Conservation (phyloP, 805 yeast species). For the Schizosaccharomyces cryophilus region DNA sequence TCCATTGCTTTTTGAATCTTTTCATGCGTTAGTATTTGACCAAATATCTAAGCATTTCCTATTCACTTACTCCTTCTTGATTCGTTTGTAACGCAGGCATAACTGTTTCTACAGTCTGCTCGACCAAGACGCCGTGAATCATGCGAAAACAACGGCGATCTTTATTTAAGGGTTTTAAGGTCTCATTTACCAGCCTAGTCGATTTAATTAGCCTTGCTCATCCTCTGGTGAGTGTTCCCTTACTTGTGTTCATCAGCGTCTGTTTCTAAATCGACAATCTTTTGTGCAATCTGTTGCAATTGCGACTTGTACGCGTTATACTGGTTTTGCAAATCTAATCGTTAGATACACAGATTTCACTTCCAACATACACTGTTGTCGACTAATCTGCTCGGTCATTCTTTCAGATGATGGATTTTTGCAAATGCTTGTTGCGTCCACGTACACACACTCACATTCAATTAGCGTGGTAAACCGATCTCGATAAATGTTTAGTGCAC, state of each 20-base stretch:
- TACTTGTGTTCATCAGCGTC: constrained; percentile 19
- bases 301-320: constrained; percentile 18
- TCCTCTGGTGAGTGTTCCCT: neutral
- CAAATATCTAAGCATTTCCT: neutral
- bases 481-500: too few species aligned
- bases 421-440: too few species aligned
- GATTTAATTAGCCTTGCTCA: neutral
- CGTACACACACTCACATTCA: too few species aligned
- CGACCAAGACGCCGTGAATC: constrained; percentile 82
- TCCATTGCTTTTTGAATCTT: constrained; percentile 17
- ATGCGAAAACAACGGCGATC: constrained; percentile 69
- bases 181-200: constrained; percentile 28
- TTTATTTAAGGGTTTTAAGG: constrained; percentile 25
- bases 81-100: constrained; percentile 36
- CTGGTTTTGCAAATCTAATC: constrained; percentile 17
- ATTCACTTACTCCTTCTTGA: constrained; percentile 19
- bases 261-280: constrained; percentile 19
- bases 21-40: neutral
- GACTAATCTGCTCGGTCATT: neutral
- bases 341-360: too few species aligned
- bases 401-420: neutral
- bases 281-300: constrained; percentile 15
- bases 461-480: too few species aligned
- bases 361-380: neutral
- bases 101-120: constrained; percentile 59